Base-by-base conservation (phyloP, 2,329 filamentous ascomycete genomes). In the Talaromyces funiculosus region DNA sequence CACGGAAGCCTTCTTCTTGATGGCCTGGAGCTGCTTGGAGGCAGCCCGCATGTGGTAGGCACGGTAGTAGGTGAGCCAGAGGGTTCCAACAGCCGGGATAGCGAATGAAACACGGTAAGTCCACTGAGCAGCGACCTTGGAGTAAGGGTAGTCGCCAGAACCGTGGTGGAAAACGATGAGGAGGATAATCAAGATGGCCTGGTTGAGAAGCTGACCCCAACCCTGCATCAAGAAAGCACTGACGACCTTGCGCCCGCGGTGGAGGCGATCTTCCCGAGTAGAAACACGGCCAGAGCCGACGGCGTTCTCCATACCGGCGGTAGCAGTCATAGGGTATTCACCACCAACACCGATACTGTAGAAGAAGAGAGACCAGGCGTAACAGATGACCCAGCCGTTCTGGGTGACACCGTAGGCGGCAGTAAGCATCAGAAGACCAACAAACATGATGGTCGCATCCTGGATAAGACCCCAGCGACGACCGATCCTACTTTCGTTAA, bases 151-250 rank as follows among this genome's bases (percentile, higher is more conserved):
- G 67, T 86, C 83, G 53, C 89, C 89, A 62, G 80, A 82, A 61
- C 89, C 89, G 70, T 87, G 86, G 82, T 96, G 91, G 84, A 96
- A 94, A 77, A 93, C 89, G 68, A 95, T 82, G 61, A 97, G 84
- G 55, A 95, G 81, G 58, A 96, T 73, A 70, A 97, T 96, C 64
- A 97, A 84, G 61, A 96, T 78, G 68, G 89, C 88, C 78, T 97
- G 93, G 84, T 97, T 97, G 80, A 90, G 81, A 74, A 96, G 90
- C 76, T 97, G 93, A 66, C 93, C 93, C 93, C 93, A 97, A 59
- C 93, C 93, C 77, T 97, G 93, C 93, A 97, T 97, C 77, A 97
- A 77, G 81, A 97, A 97, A 61, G 93, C 92, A 75, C 89, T 91
- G 66, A 92, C 96, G 73, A 97, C 93, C 76, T 96, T 96, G 71